Evolutionary conservation across 441 rosid species (phyloP).

Genomic region (Jatropha podagrica): DNA sequence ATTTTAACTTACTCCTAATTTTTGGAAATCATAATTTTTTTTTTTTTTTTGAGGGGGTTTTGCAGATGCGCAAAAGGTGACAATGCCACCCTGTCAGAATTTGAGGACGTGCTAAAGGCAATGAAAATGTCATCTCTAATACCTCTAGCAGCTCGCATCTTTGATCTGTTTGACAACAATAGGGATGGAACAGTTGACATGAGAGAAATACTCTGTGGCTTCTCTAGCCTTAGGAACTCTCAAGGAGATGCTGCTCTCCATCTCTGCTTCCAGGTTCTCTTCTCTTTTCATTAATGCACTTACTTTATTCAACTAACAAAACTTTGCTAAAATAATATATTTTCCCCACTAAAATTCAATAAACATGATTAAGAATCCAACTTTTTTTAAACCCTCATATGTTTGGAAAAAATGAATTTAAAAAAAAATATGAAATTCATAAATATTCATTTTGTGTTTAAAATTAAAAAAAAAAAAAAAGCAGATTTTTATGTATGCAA

Average conservation of each 20-base stretch:
- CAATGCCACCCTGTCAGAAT: constrained; percentile 62
- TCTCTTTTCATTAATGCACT: background rate
- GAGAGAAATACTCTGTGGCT: constrained; percentile 76
- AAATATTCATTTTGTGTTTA: too few species aligned
- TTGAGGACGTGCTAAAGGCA: constrained; percentile 67
- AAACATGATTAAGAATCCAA: too few species aligned
- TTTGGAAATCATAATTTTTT: background rate
- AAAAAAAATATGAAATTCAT: too few species aligned
- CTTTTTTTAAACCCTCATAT: too few species aligned
- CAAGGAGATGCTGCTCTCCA: constrained; percentile 66
- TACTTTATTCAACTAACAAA: too few species aligned
- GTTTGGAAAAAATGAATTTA: too few species aligned
- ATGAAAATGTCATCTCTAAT: constrained; percentile 66
- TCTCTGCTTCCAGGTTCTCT: constrained; percentile 64
- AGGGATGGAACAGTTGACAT: constrained; percentile 72
- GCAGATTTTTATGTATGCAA: too few species aligned
- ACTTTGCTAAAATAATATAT: too few species aligned
- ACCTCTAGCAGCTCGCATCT: constrained; percentile 67
- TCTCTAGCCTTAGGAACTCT: constrained; percentile 69
- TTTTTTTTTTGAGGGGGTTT: background rate
- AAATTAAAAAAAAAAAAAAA: too few species aligned
- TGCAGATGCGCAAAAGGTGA: constrained; percentile 69
- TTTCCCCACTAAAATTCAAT: too few species aligned
- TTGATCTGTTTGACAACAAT: constrained; percentile 64
- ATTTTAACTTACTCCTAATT: too few species aligned